phyloP scores from a whole-genome alignment of 345 rosid species.

The Psidium friedrichsthalianum region DNA sequence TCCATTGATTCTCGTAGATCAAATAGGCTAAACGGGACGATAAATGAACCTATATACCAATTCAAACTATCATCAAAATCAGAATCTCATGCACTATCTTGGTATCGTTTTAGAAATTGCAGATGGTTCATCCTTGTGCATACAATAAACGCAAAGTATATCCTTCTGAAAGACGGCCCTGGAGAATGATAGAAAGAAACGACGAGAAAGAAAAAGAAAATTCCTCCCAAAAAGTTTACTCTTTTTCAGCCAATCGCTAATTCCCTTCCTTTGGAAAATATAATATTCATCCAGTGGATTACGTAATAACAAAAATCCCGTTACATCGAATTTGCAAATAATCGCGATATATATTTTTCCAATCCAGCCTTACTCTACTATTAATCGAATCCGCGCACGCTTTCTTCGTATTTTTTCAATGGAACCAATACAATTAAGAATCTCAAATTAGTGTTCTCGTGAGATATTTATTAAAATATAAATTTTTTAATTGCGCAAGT shows the following conservation, averaged over 20 bases:
- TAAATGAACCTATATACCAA: background rate
- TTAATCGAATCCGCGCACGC: background rate
- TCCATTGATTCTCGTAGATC: background rate
- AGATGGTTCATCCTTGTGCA: background rate
- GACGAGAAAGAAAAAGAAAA: background rate
- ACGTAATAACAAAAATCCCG: background rate
- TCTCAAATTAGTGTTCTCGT: background rate
- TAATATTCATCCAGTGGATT: background rate
- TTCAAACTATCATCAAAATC: background rate
- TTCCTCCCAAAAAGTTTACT: background rate
- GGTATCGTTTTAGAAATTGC: background rate
- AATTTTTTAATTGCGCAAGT: no score
- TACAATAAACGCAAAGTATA: background rate
- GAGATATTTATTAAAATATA: background rate
- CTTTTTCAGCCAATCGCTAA: background rate
- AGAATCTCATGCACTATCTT: background rate
- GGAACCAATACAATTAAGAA: background rate
- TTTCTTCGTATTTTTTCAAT: background rate
- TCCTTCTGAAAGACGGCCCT: background rate
- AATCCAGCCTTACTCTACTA: background rate
- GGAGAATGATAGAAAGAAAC: background rate
- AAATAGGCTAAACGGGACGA: background rate
- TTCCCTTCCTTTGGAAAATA: background rate
- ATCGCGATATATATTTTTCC: background rate
- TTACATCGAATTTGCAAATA: background rate